These are phyloP conservation scores for Hyaloscypha bicolor DNA, from an alignment of 495 filamentous ascomycete genomes.

Conservation along the genomic window DNA sequence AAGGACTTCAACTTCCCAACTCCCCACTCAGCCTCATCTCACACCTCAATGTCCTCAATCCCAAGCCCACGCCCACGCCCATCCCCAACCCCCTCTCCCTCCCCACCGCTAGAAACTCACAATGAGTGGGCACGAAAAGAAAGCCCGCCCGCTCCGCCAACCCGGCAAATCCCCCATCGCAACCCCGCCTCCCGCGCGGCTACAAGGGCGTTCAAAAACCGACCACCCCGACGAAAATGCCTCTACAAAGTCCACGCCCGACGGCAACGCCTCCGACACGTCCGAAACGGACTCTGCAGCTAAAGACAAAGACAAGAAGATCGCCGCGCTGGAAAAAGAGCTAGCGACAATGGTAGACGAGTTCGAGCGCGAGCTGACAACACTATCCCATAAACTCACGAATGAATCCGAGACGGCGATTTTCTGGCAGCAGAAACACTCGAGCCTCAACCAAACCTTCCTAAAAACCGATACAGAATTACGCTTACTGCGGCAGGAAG, in stretches of 20 bases:
- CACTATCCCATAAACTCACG: slow-evolving; percentile 45
- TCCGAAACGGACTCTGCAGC: slow-evolving; percentile 2
- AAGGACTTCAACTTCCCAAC: not conserved
- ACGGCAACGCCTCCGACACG: slow-evolving; percentile 15
- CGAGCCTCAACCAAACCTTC: slow-evolving; percentile 44
- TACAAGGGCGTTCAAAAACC: slow-evolving; percentile 17
- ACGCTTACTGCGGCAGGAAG: slow-evolving; percentile 43
- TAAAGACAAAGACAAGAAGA: slow-evolving; percentile 42
- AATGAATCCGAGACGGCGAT: slow-evolving; percentile 46
- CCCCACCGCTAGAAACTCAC: not conserved
- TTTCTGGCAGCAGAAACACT: slow-evolving; percentile 52
- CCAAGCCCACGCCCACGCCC: not conserved
- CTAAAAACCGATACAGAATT: slow-evolving; percentile 46
- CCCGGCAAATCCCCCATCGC: slow-evolving; percentile 25
- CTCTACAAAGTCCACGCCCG: slow-evolving; percentile 17
- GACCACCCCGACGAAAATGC: slow-evolving; percentile 13
- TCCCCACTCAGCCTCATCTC: slow-evolving; percentile 2
- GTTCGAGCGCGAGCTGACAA: slow-evolving; percentile 49
- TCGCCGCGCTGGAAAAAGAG: slow-evolving; percentile 47
- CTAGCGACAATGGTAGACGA: slow-evolving; percentile 45
- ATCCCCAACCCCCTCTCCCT: not conserved
- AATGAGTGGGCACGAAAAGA: slow-evolving; percentile 33
- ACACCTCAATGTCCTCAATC: not conserved
- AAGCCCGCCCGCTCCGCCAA: slow-evolving; percentile 11
- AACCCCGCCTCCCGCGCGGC: slow-evolving; percentile 27